phyloP scores from a whole-genome alignment of 441 rosid genomes.

The Arabidopsis hybrid region DNA sequence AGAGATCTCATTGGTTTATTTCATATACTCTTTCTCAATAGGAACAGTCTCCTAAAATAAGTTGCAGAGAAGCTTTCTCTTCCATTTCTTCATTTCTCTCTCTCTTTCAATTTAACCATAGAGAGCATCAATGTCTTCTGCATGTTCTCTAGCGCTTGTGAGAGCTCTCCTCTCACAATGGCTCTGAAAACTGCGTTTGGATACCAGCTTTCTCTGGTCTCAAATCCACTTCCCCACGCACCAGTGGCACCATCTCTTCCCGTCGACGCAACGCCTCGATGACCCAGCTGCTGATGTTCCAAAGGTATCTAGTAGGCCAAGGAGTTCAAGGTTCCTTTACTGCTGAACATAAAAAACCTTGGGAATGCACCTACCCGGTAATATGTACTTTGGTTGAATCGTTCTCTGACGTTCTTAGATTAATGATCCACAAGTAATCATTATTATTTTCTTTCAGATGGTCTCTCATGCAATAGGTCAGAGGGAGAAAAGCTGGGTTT shows the following conservation, averaged over 20 bases:
- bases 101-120: background rate
- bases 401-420: constrained; percentile 16
- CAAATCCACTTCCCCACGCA: constrained; percentile 47
- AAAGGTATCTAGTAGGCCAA: constrained; percentile 48
- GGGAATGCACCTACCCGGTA: constrained; percentile 61
- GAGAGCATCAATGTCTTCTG: constrained; percentile 67
- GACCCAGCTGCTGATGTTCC: constrained; percentile 44
- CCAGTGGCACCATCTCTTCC: constrained; percentile 26
- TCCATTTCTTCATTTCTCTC: background rate
- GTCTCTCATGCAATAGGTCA: constrained; percentile 89
- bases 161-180: constrained; percentile 68
- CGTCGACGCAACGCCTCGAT: constrained; percentile 51
- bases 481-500: constrained; percentile 84
- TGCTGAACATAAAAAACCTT: constrained; percentile 56
- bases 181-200: constrained; percentile 53
- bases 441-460: constrained; percentile 61
- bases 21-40: background rate
- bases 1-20: constrained; percentile 22
- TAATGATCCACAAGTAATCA: constrained; percentile 20
- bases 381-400: constrained; percentile 41
- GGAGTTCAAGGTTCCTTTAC: constrained; percentile 61
- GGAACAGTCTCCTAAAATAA: constrained; percentile 28
- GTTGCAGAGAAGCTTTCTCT: constrained; percentile 18
- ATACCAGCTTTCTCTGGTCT: constrained; percentile 70
- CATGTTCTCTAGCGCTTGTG: constrained; percentile 73